Conservation (phyloP, 2,329 filamentous ascomycete genomes). For the Zalaria sp. region DNA sequence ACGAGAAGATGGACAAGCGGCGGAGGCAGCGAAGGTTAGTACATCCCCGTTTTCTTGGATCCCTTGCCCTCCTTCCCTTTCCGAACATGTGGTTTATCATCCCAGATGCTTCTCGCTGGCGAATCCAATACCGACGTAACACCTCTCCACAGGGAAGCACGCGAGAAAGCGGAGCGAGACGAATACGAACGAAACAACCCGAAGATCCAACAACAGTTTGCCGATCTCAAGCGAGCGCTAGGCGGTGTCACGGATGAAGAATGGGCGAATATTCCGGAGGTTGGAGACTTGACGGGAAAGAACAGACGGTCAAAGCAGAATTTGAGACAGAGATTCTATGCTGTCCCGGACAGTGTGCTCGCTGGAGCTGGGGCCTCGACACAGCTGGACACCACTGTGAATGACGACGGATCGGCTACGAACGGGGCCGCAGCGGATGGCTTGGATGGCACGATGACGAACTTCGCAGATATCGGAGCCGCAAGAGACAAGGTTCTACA, state of each 20-base stretch:
- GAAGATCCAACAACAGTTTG: constrained; percentile 96
- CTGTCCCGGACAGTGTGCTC: constrained; percentile 89
- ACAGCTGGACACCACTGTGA: constrained; percentile 79
- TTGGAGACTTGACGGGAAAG: constrained; percentile 91
- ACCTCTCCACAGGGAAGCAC: constrained; percentile 67
- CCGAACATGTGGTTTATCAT: constrained; percentile 17
- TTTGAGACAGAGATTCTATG: constrained; percentile 68
- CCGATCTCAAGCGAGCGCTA: constrained; percentile 83
- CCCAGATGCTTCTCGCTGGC: constrained; percentile 41
- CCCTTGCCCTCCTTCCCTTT: constrained; percentile 8
- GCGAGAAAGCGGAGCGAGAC: constrained; percentile 79
- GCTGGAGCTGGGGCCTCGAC: constrained; percentile 68
- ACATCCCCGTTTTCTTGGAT: constrained; percentile 8
- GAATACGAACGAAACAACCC: constrained; percentile 96
- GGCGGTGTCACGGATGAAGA: constrained; percentile 85
- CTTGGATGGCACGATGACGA: constrained; percentile 80
- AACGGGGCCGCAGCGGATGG: constrained; percentile 26
- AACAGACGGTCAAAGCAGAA: constrained; percentile 77
- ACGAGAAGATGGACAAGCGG: constrained; percentile 91
- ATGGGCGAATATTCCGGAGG: constrained; percentile 90
- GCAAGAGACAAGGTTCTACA: constrained; percentile 92
- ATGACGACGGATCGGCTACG: constrained; percentile 50
- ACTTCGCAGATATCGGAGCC: constrained; percentile 93
- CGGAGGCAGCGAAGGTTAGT: constrained; percentile 78
- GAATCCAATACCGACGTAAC: constrained; percentile 62